A percentile compares a stretch with the other conserved stretches of the same genome.
phyloP scores from a whole-genome alignment of 768 basidiomycete species.

The Nidula microcarpa region DNA sequence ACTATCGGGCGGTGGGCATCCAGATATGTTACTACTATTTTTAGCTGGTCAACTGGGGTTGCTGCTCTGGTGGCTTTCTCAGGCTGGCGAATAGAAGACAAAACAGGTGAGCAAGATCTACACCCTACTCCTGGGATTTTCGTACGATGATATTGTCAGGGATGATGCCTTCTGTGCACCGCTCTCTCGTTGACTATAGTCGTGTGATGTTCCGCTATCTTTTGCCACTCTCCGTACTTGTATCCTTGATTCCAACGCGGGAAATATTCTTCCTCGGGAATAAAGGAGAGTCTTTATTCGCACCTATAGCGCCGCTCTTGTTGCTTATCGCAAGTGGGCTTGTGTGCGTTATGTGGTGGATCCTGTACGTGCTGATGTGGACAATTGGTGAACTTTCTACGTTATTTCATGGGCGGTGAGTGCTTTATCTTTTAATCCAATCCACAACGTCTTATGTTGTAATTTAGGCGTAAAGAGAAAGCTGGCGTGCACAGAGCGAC shows the following conservation, averaged over 20 bases:
- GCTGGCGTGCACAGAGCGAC: constrained; percentile 41
- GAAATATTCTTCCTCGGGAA: constrained; percentile 59
- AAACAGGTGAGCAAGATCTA: constrained; percentile 12
- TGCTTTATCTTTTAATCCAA: constrained; percentile 3
- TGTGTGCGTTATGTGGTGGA: constrained; percentile 58
- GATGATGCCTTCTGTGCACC: constrained; percentile 41
- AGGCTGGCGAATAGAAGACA: constrained; percentile 40
- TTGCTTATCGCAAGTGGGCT: constrained; percentile 62
- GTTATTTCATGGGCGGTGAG: constrained; percentile 32
- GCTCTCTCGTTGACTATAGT: constrained; percentile 46
- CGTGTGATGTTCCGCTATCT: constrained; percentile 35
- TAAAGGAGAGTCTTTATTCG: constrained; percentile 42
- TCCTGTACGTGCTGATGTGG: constrained; percentile 47
- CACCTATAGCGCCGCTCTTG: constrained; percentile 52
- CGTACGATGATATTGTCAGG: constrained; percentile 19
- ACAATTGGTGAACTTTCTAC: constrained; percentile 30
- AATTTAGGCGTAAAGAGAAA: constrained; percentile 27
- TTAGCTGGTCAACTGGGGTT: constrained; percentile 76
- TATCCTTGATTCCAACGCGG: constrained; percentile 57
- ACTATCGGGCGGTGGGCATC: constrained; percentile 69
- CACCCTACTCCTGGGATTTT: neutral
- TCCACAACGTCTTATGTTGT: neutral
- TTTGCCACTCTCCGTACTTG: constrained; percentile 34
- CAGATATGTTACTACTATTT: constrained; percentile 70
- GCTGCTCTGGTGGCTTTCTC: constrained; percentile 54